Conservation (phyloP, 148 eudicot species). For the Spergularia marina region DNA sequence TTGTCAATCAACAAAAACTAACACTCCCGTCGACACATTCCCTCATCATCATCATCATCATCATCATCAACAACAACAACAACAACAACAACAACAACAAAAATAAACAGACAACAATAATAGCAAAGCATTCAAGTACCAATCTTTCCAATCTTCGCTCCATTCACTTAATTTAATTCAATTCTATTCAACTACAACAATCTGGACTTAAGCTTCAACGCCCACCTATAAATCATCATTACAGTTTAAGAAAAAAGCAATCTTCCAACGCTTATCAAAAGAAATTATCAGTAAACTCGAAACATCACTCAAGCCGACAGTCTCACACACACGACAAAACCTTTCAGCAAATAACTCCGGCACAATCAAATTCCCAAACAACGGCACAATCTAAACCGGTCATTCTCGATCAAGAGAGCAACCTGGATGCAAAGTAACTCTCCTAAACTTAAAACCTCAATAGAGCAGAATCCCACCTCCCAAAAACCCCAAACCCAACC, state of each 20-base stretch:
- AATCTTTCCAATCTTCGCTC: neutral
- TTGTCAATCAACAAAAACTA: neutral
- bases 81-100: too few relatives aligned
- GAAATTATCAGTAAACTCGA: too few relatives aligned
- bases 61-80: neutral
- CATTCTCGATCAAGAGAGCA: too few relatives aligned
- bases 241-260: neutral
- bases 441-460: neutral
- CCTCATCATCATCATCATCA: neutral
- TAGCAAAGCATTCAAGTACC: neutral
- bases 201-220: neutral
- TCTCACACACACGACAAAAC: too few relatives aligned
- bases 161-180: neutral
- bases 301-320: too few relatives aligned
- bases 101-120: too few relatives aligned
- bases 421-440: neutral
- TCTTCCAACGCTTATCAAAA: too few relatives aligned
- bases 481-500: neutral
- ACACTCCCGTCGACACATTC: neutral
- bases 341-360: too few relatives aligned
- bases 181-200: neutral
- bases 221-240: neutral
- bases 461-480: neutral
- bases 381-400: too few relatives aligned
- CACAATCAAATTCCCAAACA: too few relatives aligned